Evolutionary conservation across 495 filamentous ascomycete genomes (phyloP).

Genomic region (Penicillium lagena): DNA sequence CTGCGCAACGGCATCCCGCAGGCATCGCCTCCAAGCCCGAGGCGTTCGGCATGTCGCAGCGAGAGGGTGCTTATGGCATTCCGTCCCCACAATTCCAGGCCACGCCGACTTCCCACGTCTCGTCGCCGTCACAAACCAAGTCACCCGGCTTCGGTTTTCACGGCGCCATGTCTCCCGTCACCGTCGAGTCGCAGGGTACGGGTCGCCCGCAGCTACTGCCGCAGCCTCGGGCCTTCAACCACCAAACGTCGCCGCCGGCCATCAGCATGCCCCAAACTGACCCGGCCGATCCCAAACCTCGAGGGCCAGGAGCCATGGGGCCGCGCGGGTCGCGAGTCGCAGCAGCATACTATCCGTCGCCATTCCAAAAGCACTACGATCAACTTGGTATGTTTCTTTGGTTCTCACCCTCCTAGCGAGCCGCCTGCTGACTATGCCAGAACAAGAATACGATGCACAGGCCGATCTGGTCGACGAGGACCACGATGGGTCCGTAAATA

Average conservation of each 20-base stretch:
- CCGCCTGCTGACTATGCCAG: slow-evolving; percentile 45
- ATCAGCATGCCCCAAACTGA: slow-evolving; percentile 39
- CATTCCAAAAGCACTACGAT: slow-evolving; percentile 91
- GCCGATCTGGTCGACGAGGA: slow-evolving; percentile 90
- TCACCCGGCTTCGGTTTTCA: slow-evolving; percentile 67
- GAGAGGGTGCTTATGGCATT: slow-evolving; percentile 42
- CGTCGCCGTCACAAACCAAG: slow-evolving; percentile 66
- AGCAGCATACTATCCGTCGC: slow-evolving; percentile 70
- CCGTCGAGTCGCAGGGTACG: slow-evolving; percentile 51
- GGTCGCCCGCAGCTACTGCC: slow-evolving; percentile 45
- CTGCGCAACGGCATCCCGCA: slow-evolving; percentile 60
- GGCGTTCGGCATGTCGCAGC: slow-evolving; percentile 48
- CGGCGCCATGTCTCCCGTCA: slow-evolving; percentile 61
- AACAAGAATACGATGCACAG: slow-evolving; percentile 98
- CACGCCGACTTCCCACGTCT: slow-evolving; percentile 75
- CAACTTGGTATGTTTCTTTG: slow-evolving; percentile 78
- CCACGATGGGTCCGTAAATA: slow-evolving; percentile 58
- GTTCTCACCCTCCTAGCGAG: background rate
- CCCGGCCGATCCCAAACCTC: slow-evolving; percentile 28
- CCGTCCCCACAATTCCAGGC: slow-evolving; percentile 61
- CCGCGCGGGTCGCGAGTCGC: slow-evolving; percentile 31
- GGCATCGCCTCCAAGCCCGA: slow-evolving; percentile 69
- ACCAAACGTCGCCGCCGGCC: slow-evolving; percentile 30
- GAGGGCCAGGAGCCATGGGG: slow-evolving; percentile 9
- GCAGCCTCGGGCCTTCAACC: slow-evolving; percentile 33